phyloP scores from a whole-genome alignment of 2,329 filamentous ascomycete genomes.

The Aspergillus hortae region DNA sequence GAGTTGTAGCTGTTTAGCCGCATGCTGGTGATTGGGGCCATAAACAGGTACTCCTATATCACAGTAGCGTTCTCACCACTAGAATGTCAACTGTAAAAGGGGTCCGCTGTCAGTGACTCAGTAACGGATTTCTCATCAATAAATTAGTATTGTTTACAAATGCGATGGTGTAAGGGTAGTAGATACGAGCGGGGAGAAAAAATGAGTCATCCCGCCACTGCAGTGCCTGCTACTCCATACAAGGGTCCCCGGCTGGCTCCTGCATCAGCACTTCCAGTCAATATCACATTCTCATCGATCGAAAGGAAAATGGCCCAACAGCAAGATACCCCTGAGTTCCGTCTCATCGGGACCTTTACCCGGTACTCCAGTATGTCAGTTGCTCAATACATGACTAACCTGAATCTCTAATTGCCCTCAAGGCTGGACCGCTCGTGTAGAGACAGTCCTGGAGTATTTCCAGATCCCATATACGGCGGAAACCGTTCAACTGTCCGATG shows the following conservation, averaged over 20 bases:
- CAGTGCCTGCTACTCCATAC: neutral
- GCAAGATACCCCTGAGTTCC: conserved; percentile 19
- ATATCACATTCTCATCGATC: neutral
- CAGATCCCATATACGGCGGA: conserved; percentile 26
- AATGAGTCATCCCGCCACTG: neutral
- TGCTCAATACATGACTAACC: neutral
- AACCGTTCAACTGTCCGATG: conserved; percentile 24
- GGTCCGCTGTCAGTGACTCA: too few species aligned
- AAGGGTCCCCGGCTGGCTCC: neutral
- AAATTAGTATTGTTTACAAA: too few species aligned
- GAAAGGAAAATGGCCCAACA: neutral
- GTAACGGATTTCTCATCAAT: too few species aligned
- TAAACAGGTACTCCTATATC: too few species aligned
- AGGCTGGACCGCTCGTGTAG: conserved; percentile 35
- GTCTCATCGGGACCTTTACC: conserved; percentile 27
- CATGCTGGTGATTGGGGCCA: too few species aligned
- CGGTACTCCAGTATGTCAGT: conserved; percentile 31
- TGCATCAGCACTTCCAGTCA: too few species aligned
- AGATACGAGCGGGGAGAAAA: too few species aligned
- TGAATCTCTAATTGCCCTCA: neutral
- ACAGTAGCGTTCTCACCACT: too few species aligned
- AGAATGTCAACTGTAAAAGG: too few species aligned
- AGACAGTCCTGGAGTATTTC: conserved; percentile 33
- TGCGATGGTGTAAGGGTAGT: too few species aligned
- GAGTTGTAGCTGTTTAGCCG: too few species aligned